phyloP scores from a whole-genome alignment of 2,329 filamentous ascomycete species.

The Claviceps sp. region DNA sequence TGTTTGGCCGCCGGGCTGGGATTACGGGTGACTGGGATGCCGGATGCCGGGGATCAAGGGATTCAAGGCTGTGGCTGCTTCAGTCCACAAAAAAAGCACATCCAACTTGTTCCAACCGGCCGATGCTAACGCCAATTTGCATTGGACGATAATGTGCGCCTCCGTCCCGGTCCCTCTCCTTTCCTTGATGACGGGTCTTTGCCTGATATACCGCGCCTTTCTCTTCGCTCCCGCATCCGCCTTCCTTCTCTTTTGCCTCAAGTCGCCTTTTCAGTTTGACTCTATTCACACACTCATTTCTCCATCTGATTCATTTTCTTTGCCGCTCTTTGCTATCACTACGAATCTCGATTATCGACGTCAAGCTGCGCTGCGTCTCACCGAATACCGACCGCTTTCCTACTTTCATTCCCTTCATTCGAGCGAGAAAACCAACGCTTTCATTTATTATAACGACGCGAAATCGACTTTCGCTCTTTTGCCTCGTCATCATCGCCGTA shows the following conservation, averaged over 20 bases:
- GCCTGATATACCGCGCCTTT: slow-evolving; percentile 8
- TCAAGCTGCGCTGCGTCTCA: slow-evolving; percentile 8
- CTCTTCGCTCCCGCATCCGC: background rate
- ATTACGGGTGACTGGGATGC: background rate
- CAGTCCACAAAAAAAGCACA: background rate
- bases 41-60: background rate
- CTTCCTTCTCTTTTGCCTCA: background rate
- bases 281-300: slow-evolving; percentile 16
- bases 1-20: background rate
- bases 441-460: slow-evolving; percentile 12
- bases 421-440: slow-evolving; percentile 18
- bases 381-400: slow-evolving; percentile 8
- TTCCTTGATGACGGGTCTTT: slow-evolving; percentile 4
- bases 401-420: slow-evolving; percentile 12
- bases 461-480: slow-evolving; percentile 21
- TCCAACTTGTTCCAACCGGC: background rate
- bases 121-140: background rate
- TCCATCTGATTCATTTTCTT: slow-evolving; percentile 10
- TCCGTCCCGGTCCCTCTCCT: slow-evolving; percentile 3
- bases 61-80: background rate
- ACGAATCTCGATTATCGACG: slow-evolving; percentile 6
- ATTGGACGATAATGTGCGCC: background rate
- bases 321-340: slow-evolving; percentile 7
- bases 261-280: slow-evolving; percentile 1
- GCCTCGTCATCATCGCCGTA: background rate